phyloP scores from a whole-genome alignment of 306 rosid species.

The Cotoneaster glaucophyllus region DNA sequence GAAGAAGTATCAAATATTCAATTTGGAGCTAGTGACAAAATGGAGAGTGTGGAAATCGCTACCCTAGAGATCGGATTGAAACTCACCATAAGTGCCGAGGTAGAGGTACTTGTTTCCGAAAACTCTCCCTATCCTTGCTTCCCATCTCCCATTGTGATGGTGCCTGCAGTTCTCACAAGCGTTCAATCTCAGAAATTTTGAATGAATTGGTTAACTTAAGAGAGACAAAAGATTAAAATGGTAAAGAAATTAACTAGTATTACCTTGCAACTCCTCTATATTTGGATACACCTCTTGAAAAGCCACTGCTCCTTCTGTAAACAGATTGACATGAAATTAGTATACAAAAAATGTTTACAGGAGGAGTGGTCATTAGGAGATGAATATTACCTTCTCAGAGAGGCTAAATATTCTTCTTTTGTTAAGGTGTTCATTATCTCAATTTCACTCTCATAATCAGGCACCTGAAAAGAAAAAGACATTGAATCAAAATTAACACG shows the following conservation, averaged over 20 bases:
- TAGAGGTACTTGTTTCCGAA: constrained; percentile 51
- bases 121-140: constrained; percentile 47
- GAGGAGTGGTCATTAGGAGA: background rate
- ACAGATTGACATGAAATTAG: background rate
- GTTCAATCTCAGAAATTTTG: constrained; percentile 7
- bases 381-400: constrained; percentile 34
- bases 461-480: constrained; percentile 7
- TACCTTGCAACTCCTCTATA: constrained; percentile 49
- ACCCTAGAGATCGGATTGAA: background rate
- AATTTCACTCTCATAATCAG: constrained; percentile 32
- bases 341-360: background rate
- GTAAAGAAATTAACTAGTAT: background rate
- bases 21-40: background rate
- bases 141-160: constrained; percentile 55
- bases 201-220: background rate
- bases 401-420: constrained; percentile 38
- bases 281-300: constrained; percentile 44
- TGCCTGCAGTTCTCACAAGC: constrained; percentile 25
- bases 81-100: constrained; percentile 39
- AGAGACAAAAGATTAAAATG: background rate
- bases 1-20: background rate
- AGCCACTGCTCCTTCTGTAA: constrained; percentile 40
- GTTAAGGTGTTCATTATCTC: constrained; percentile 31
- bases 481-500: background rate
- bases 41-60: background rate